Base-by-base conservation (phyloP, 192 early-diverging fungal species). In the Rhizoclosmatium globosum region DNA sequence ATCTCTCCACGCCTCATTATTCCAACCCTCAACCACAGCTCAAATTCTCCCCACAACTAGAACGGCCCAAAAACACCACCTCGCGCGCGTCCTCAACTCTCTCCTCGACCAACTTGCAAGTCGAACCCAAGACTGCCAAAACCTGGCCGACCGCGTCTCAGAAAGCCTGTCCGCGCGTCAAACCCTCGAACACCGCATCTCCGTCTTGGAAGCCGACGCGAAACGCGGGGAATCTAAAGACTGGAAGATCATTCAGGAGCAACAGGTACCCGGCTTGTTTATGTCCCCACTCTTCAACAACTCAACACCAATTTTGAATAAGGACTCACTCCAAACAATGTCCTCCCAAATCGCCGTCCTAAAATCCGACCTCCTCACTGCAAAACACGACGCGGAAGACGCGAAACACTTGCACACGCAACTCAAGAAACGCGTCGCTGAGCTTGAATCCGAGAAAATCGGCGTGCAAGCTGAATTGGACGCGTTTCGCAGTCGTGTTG, bases 1-100 rank as follows among this genome's bases (percentile, higher is more conserved):
- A 23, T 64, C 80, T 11, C 73, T 84, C n/a, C 82, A 81, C 61
- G 65, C 79, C 39, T 79, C 82, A 13, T 53, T 81, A 7, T 50
- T 77, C 7, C 47, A 65, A 11, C 31, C 23, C 44, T 47, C 76
- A 2, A 23, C 78, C 13, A 31, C 46, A 2, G 47, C 43, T 1
- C 17, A 7, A 53, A 13, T 17, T 53, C 50, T 53, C 6, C 50
- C 50, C 0, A 53, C 50, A 17, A 53, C 50, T 0, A 53, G 0
- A 0, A 13, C 50, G 6, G 50, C 50, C 17, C 50, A 64, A 21
- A 64, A 64, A 64, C 46, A 19, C 64, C 31, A 61, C 74, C 19
- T 39, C 19, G 47, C 77, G 43, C 19, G 38, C 23, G 21, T 50
- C 4, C 53, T 67, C 53, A 78, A 82, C 42, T 61, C 42, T 9